These are phyloP conservation scores for Fusarium sacchari DNA, from an alignment of 2,329 filamentous ascomycete species.

Conservation along the genomic window DNA sequence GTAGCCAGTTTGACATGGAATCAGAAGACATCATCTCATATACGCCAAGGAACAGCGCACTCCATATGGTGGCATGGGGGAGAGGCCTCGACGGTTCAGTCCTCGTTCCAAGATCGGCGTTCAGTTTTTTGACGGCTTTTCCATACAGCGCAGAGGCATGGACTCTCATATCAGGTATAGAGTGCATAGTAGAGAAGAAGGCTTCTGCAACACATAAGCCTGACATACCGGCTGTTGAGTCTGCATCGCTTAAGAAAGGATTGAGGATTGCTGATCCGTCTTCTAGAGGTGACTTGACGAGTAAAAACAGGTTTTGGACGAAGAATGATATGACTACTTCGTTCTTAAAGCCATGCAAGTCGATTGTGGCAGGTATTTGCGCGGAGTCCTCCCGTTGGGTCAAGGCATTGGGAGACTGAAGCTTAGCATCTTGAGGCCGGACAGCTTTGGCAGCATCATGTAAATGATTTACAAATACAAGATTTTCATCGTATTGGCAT, in stretches of 20 bases:
- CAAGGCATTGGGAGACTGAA: background rate
- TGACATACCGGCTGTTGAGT: background rate
- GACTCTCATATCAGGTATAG: background rate
- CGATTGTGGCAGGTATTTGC: background rate
- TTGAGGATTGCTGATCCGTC: background rate
- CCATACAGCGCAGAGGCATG: background rate
- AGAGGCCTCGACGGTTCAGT: background rate
- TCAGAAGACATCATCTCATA: background rate
- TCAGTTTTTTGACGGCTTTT: background rate
- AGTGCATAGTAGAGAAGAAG: background rate
- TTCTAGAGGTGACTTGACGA: background rate
- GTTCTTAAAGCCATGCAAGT: background rate
- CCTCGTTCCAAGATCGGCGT: background rate
- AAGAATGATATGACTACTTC: background rate
- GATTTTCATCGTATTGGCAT: background rate
- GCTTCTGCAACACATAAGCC: background rate
- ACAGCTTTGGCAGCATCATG: too few relatives aligned
- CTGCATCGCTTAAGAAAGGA: background rate
- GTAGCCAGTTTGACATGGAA: background rate
- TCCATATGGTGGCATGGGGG: background rate
- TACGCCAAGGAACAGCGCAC: background rate
- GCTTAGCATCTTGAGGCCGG: too few relatives aligned
- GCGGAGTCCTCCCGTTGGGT: too few relatives aligned
- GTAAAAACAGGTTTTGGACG: background rate
- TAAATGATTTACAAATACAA: background rate